Evolutionary conservation across 805 yeast genomes (phyloP).

Genomic region (Monosporozyma unispora): DNA sequence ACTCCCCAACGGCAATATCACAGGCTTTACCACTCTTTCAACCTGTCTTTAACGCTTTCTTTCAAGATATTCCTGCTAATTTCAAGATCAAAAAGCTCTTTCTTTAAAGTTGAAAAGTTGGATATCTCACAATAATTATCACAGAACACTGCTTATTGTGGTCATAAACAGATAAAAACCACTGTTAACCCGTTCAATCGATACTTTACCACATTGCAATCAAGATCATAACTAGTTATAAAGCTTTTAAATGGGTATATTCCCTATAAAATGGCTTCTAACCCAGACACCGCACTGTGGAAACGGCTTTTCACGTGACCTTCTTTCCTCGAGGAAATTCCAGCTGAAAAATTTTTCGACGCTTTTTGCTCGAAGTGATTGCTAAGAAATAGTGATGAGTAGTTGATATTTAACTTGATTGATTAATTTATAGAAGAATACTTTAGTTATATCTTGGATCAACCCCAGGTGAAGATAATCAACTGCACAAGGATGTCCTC

Average conservation of each 20-base stretch:
- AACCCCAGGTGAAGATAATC: too few relatives aligned
- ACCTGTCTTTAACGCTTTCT: background rate
- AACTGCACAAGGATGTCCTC: slow-evolving; percentile 24
- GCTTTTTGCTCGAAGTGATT: background rate
- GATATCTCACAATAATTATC: background rate
- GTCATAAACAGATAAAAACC: too few relatives aligned
- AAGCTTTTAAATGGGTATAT: too few relatives aligned
- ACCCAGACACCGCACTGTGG: background rate
- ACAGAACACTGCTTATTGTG: background rate
- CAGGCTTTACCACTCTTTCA: background rate
- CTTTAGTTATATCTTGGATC: too few relatives aligned
- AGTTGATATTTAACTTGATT: background rate
- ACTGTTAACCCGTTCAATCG: too few relatives aligned
- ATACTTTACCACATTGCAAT: background rate
- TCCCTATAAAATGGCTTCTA: background rate
- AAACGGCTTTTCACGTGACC: background rate
- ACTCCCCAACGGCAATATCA: too few relatives aligned
- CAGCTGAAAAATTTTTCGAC: background rate
- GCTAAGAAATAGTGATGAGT: background rate
- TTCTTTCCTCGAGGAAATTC: background rate
- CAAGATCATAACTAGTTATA: background rate
- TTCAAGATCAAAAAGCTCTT: background rate
- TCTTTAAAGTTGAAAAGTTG: background rate
- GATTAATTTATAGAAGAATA: background rate
- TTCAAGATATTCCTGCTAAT: background rate